phyloP scores from a whole-genome alignment of 2,329 filamentous ascomycete genomes.

The Lachnellula hyalina region DNA sequence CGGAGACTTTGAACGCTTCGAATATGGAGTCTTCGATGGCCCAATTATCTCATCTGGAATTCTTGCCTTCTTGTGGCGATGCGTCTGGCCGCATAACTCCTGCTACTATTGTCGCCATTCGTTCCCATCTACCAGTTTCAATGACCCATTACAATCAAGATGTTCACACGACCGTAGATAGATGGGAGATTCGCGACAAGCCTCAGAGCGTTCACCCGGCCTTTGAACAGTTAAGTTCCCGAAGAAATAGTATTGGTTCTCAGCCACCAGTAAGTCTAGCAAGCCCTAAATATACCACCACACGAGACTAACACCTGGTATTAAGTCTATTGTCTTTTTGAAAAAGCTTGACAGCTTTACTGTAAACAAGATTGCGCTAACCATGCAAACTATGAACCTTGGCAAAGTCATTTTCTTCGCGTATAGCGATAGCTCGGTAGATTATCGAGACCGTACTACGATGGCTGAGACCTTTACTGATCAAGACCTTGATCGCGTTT shows the following conservation, averaged over 20 bases:
- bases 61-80: slow-evolving; percentile 63
- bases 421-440: slow-evolving; percentile 74
- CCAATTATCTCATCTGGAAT: slow-evolving; percentile 68
- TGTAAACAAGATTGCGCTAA: slow-evolving; percentile 65
- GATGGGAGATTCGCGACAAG: slow-evolving; percentile 71
- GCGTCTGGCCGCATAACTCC: slow-evolving; percentile 34
- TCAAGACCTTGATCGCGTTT: slow-evolving; percentile 59
- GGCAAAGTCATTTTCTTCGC: slow-evolving; percentile 67
- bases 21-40: slow-evolving; percentile 48
- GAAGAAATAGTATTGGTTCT: slow-evolving; percentile 47
- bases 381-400: slow-evolving; percentile 62
- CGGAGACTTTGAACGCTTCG: slow-evolving; percentile 31
- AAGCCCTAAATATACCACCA: too few species aligned
- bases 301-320: slow-evolving; percentile 7
- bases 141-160: slow-evolving; percentile 56
- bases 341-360: slow-evolving; percentile 62
- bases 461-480: slow-evolving; percentile 65
- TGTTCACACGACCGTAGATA: slow-evolving; percentile 68
- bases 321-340: slow-evolving; percentile 43
- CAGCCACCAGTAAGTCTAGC: slow-evolving; percentile 23
- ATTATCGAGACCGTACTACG: slow-evolving; percentile 71
- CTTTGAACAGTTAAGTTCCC: slow-evolving; percentile 69
- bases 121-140: slow-evolving; percentile 53
- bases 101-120: slow-evolving; percentile 67
- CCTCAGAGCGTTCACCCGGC: slow-evolving; percentile 64